Base-by-base conservation (phyloP, 176 grass and related monocot species). In the Eragrostis nindensis region DNA sequence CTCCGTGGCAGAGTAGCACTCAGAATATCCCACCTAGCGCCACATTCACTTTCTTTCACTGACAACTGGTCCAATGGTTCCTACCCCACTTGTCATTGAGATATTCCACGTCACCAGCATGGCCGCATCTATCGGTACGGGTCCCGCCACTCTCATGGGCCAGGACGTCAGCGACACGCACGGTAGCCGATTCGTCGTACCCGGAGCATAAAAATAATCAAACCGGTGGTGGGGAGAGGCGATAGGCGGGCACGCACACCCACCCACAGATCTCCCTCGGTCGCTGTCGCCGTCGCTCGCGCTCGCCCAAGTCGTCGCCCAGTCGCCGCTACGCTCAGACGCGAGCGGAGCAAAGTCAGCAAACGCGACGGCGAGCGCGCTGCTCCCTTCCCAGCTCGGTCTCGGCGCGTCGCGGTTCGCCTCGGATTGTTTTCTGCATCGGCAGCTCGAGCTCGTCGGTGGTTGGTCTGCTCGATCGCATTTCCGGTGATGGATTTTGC, bases 161-260 rank as follows among this genome's bases (percentile, higher is more conserved):
- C 86, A 6, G 0, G 0, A 1, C 0, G 45, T 77, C 79, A 70
- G 71, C 1, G 36, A 64, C 0, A 24, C 5, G 49, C 69, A 29
- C 56, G 27, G 56, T 55, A 41, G 15, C 21, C 63, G 43, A 9
- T 12, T 54, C 71, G 78, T 83, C 68, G 70, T 80, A 85, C 76
- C 55, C 64, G 54, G 49, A 55, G 82, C 71, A n/a, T n/a, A 56
- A 81, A 81, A 76, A 53, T 89, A 80, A 85, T 85, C 71, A 85
- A 85, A 89, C 42, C 11, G 13, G 15, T 6, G 74, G 49, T 49
- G 64, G 44, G 53, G 61, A 55, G 61, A 79, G 81, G 75, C 70
- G 10, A 67, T 56, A 84, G 25, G 52, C 75, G n/a, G 63, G 26
- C 63, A 62, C 52, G 22, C 81, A 44, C 27, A 15, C 67, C 74